Base-by-base conservation (phyloP, 805 yeast species). In the Candida andamanensis region DNA sequence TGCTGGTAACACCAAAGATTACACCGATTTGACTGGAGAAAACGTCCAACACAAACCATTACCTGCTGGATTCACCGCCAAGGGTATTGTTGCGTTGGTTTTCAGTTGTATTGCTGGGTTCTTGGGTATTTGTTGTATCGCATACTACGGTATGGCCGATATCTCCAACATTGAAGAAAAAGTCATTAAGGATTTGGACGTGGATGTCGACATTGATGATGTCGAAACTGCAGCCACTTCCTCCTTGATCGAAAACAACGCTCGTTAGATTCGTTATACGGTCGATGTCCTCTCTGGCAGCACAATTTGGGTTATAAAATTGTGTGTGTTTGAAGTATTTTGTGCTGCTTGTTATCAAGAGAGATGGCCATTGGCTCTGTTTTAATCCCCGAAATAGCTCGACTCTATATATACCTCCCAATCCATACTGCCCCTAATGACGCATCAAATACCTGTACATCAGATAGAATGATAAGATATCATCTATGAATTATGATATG, bases 1-100 rank as follows among this genome's bases (percentile, higher is more conserved):
- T 40, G 98, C 97, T 35, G 95, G 74, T 40, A 84, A 85, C 65
- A 44, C 73, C 26, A 67, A 53, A 3, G 66, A 82, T 54, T 76
- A 64, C 63, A 52, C 76, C 36, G 80, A 90, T 56, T 69, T 92
- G 46, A 58, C 69, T 8, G 94, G 94, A 40, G 77, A 85, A 64
- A 80, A 81, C 54, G 67, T 71, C 24, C 97, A 89, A 64, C 65
- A 44, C 20, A 64, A 67, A 42, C 46, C 61, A 25, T 72, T 92
- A 49, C 97, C 97, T 28, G 54, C 69, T 27, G 97, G 97, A 13
- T 92, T 92, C 75, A 90, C 97, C 30, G 85, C 95, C 36, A 79
- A 82, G 54, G 98, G 98, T 68, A 80, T 82, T 55, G 95, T 90
- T 33, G 97, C 97, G 9, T 66, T 92, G 58, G 90, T 82, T 13